Conservation (phyloP, 257 asterid genomes). For the Fraxinus americana region DNA sequence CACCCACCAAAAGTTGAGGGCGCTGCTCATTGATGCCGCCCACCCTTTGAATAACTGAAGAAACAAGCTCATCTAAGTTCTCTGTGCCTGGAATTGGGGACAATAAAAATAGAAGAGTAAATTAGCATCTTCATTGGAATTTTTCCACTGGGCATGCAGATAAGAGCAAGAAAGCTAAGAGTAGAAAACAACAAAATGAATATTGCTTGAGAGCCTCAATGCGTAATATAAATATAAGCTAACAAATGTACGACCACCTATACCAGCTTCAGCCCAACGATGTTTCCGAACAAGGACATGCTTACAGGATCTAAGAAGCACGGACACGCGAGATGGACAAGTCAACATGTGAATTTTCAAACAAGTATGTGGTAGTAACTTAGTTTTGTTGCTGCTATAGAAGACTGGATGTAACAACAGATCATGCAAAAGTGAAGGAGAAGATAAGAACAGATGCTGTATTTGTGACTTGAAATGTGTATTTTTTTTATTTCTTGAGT, state of each 20-base stretch:
- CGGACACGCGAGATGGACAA: not conserved
- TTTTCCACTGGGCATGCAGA: not conserved
- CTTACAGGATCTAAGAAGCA: not conserved
- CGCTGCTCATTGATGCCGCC: slow-evolving; percentile 49
- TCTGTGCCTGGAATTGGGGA: slow-evolving; percentile 60
- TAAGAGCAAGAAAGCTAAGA: not conserved
- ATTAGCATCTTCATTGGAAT: slow-evolving; percentile 13
- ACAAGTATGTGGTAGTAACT: not conserved
- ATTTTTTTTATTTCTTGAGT: not conserved
- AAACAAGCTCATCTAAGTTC: slow-evolving; percentile 71
- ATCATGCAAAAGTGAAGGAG: not conserved
- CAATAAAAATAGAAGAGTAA: slow-evolving; percentile 12
- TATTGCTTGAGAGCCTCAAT: not conserved
- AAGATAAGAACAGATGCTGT: not conserved
- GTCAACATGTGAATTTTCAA: too few species aligned
- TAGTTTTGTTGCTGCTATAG: not conserved
- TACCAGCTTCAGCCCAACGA: not conserved
- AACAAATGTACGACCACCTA: not conserved
- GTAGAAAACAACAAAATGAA: not conserved
- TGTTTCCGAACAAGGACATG: not conserved
- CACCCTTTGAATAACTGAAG: slow-evolving; percentile 72
- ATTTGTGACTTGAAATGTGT: not conserved
- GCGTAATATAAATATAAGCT: not conserved
- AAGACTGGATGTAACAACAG: not conserved
- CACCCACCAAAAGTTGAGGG: slow-evolving; percentile 84